Evolutionary conservation across 2,329 filamentous ascomycete genomes (phyloP).

Genomic region (Curvularia lunata): DNA sequence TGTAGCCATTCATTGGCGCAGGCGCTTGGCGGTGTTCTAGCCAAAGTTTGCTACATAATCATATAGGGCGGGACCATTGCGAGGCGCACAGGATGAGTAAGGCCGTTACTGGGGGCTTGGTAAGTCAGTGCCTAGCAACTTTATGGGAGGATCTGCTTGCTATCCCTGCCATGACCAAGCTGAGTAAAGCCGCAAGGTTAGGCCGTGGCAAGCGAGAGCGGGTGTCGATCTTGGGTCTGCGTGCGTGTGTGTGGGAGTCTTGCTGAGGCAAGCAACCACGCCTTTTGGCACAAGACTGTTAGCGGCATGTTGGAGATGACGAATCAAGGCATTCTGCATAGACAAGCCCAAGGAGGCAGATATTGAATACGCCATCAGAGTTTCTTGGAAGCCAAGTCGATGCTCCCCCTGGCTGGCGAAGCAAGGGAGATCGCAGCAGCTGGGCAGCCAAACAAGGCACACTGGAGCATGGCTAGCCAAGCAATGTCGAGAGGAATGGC

Average conservation of each 20-base stretch:
- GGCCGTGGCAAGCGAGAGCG: slow-evolving; percentile 8
- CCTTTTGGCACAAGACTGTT: not conserved
- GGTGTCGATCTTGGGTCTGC: slow-evolving; percentile 5
- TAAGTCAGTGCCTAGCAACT: not conserved
- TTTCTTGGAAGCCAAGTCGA: not conserved
- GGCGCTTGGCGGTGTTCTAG: not conserved
- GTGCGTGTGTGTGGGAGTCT: slow-evolving; percentile 3
- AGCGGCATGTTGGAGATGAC: not conserved
- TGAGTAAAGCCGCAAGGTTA: slow-evolving; percentile 7
- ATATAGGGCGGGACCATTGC: not conserved
- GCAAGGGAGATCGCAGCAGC: slow-evolving; percentile 11
- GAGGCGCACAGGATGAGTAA: slow-evolving; percentile 9
- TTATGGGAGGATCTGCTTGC: slow-evolving; percentile 3
- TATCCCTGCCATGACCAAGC: slow-evolving; percentile 17
- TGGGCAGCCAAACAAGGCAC: not conserved
- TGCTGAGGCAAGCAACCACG: not conserved
- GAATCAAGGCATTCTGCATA: not conserved
- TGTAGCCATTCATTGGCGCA: not conserved
- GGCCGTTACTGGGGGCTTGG: slow-evolving; percentile 11
- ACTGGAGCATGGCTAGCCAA: slow-evolving; percentile 1
- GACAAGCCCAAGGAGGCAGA: not conserved
- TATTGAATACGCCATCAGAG: not conserved
- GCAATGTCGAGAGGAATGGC: not conserved
- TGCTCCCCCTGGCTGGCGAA: slow-evolving; percentile 1
- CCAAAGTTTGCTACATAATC: not conserved